Conservation (phyloP, 2,329 filamentous ascomycete species). For the Lizonia empirigonia region DNA sequence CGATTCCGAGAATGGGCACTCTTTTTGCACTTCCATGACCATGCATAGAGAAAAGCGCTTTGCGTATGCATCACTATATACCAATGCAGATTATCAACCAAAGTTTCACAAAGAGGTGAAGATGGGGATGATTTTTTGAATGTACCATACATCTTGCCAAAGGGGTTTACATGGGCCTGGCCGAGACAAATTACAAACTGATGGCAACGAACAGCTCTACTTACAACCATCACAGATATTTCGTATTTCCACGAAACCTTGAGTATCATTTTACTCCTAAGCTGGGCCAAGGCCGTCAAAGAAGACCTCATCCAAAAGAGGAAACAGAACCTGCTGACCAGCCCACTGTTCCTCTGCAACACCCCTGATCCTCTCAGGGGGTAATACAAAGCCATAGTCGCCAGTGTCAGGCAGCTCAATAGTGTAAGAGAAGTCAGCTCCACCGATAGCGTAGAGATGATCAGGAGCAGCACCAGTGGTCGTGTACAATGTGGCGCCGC, state of each 20-base stretch:
- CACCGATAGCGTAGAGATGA: conserved; percentile 49
- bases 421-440: conserved; percentile 52
- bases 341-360: conserved; percentile 54
- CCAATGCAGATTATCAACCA: no score
- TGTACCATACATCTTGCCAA: no score
- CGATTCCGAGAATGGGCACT: conserved; percentile 28
- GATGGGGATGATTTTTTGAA: background rate
- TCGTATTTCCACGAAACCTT: no score
- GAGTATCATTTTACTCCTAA: no score
- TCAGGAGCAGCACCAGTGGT: conserved; percentile 54
- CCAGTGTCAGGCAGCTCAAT: conserved; percentile 57
- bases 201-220: no score
- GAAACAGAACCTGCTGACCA: conserved; percentile 39
- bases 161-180: no score
- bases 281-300: conserved; percentile 36
- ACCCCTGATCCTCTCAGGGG: conserved; percentile 54
- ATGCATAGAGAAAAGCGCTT: no score
- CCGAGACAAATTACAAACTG: background rate
- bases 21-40: background rate
- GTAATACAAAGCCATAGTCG: conserved; percentile 56
- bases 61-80: no score
- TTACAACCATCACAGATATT: no score
- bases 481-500: conserved; percentile 66
- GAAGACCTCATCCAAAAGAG: conserved; percentile 34
- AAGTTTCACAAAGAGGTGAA: no score